Conservation (phyloP, 164 flowering plant genomes). For the Tetrastigma voinierianum region DNA sequence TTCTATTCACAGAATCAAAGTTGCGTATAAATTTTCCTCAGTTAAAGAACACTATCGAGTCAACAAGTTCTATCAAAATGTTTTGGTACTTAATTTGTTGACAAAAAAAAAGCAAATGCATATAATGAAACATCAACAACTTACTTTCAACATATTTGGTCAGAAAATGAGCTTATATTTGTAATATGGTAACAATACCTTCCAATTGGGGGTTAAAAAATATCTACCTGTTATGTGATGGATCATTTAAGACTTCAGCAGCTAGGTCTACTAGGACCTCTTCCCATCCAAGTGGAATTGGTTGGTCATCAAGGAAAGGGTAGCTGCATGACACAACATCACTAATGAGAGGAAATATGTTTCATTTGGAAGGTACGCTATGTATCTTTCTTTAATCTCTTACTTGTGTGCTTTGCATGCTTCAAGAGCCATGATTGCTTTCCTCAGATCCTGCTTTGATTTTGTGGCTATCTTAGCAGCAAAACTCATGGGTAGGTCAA, state of each 20-base stretch:
- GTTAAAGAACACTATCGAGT: background rate
- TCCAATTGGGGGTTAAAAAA: background rate
- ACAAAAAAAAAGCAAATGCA: background rate
- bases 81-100: background rate
- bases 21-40: background rate
- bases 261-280: slow-evolving; percentile 59
- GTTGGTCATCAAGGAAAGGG: slow-evolving; percentile 73
- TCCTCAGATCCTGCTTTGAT: slow-evolving; percentile 64
- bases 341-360: slow-evolving; percentile 11
- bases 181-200: background rate
- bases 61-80: background rate
- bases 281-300: slow-evolving; percentile 80
- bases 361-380: background rate
- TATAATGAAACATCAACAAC: background rate
- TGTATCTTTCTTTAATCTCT: slow-evolving; percentile 4
- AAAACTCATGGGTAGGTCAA: slow-evolving; percentile 59
- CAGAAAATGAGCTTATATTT: background rate
- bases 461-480: slow-evolving; percentile 68
- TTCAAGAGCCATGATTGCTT: slow-evolving; percentile 84
- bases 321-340: slow-evolving; percentile 40
- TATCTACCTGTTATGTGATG: slow-evolving; percentile 48
- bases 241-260: slow-evolving; percentile 59
- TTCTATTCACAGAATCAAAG: background rate
- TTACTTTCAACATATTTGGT: background rate
- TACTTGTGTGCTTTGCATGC: slow-evolving; percentile 81